Evolutionary conservation across 352 stramenopile genomes (phyloP), one percentile per base, ranked within the genome.

Genomic region (Phytophthora multivora): DNA sequence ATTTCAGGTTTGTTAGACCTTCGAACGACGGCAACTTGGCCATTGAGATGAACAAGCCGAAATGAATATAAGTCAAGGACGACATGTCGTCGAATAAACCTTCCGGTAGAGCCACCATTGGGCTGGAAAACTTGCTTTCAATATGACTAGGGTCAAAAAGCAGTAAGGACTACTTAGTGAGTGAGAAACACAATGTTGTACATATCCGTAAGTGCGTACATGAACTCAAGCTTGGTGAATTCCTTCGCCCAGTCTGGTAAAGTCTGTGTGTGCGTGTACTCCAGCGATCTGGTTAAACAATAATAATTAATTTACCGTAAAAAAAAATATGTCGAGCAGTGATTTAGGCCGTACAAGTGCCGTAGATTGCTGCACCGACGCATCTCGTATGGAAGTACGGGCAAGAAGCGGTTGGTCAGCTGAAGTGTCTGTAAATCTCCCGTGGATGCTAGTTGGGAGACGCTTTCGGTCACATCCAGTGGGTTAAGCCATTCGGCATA

Each of bases 401-500:
- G 13, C 12, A 40, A 40, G 35, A 18, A 40, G 5, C 35, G 35
- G n/a, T 40, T 40, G 4, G 35, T 19, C n/a, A 40, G 4, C n/a
- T 40, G 35, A 40, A 40, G 13, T 18, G 35, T 40, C 13, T 40
- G 35, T 40, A 40, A 18, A 40, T 40, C 35, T 40, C 35, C 68
- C 6, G 31, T 63, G 2, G 47, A 12, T 6, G 69, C 55, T 4
- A 81, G 19, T 7, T 71, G 43, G 11, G 47, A 38, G 1, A 82
- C 40, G 41, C 70, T 73, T 2, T 81, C 52, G 0, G 61, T 80
- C 39, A 70, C 49, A 23, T 78, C 66, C 1, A 10, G 48, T 3
- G 76, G 71, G 0, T 53, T 26, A 6, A 65, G 13, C 77, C 77
- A 86, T 13, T 69, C 55, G 4, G 67, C 63, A 23, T 52, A 77